phyloP scores from a whole-genome alignment of 768 basidiomycete genomes.

The Crucibulum laeve region DNA sequence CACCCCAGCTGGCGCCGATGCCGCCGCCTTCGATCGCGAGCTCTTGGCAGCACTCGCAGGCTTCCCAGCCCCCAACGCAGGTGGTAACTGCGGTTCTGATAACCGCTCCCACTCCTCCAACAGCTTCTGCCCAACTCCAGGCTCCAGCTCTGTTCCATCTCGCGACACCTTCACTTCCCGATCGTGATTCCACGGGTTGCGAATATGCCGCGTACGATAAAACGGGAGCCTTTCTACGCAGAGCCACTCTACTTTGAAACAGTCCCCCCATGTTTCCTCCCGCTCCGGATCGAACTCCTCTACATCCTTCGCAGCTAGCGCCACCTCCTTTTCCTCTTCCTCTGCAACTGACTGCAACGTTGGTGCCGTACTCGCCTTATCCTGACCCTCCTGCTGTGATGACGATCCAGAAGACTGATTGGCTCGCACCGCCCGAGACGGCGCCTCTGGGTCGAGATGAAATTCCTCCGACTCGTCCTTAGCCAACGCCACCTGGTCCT shows the following conservation, averaged over 20 bases:
- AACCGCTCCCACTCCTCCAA: slow-evolving; percentile 64
- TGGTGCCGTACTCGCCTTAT: neutral
- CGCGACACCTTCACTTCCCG: slow-evolving; percentile 77
- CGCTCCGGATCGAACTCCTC: slow-evolving; percentile 17
- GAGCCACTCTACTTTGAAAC: slow-evolving; percentile 84
- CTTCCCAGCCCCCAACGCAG: slow-evolving; percentile 3
- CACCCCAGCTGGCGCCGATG: slow-evolving; percentile 3
- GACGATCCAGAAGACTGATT: neutral
- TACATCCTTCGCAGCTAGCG: neutral
- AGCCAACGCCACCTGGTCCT: neutral
- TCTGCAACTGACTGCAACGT: slow-evolving; percentile 1
- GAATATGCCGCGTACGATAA: slow-evolving; percentile 67
- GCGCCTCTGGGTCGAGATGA: slow-evolving; percentile 36
- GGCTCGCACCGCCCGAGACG: neutral
- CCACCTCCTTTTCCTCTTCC: slow-evolving; percentile 6
- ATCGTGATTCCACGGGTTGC: slow-evolving; percentile 93
- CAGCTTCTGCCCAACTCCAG: slow-evolving; percentile 60
- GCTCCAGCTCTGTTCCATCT: slow-evolving; percentile 92
- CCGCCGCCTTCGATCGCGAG: neutral
- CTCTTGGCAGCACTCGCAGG: neutral
- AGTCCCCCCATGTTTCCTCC: slow-evolving; percentile 60
- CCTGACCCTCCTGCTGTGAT: neutral
- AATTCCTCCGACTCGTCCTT: slow-evolving; percentile 18
- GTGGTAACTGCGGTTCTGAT: slow-evolving; percentile 10
- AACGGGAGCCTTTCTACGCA: slow-evolving; percentile 71